phyloP scores from a whole-genome alignment of 306 rosid species.

The Casuarina equisetifolia region DNA sequence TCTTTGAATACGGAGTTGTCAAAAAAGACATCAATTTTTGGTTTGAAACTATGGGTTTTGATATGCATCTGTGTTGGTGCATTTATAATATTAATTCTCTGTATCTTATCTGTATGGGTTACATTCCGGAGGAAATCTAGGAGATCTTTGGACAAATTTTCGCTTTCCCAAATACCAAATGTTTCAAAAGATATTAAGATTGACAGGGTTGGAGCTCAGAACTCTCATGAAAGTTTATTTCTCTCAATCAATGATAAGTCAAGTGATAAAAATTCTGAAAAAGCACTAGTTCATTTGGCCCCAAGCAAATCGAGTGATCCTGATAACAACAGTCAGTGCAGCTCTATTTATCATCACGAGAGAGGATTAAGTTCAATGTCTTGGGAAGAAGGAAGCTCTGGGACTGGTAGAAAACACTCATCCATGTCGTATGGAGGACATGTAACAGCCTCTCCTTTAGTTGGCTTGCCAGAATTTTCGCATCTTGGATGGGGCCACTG shows the following conservation, averaged over 20 bases:
- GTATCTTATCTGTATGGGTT: slow-evolving; percentile 75
- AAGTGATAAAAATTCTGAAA: slow-evolving; percentile 63
- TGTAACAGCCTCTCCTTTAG: slow-evolving; percentile 76
- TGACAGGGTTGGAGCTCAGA: slow-evolving; percentile 69
- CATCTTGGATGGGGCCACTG: slow-evolving; percentile 99
- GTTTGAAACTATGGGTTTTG: slow-evolving; percentile 81
- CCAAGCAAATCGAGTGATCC: slow-evolving; percentile 65
- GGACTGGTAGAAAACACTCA: slow-evolving; percentile 59
- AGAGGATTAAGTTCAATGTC: slow-evolving; percentile 77
- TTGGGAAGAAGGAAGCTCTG: slow-evolving; percentile 89
- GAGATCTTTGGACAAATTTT: slow-evolving; percentile 58
- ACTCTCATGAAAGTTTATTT: slow-evolving; percentile 49
- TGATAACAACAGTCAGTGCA: slow-evolving; percentile 77
- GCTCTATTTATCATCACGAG: slow-evolving; percentile 80
- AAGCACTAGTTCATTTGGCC: slow-evolving; percentile 56
- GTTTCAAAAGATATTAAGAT: slow-evolving; percentile 80
- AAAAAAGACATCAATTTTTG: slow-evolving; percentile 67
- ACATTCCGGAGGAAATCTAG: slow-evolving; percentile 74
- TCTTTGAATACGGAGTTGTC: slow-evolving; percentile 71
- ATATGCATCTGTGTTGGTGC: slow-evolving; percentile 81
- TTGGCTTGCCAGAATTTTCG: slow-evolving; percentile 90
- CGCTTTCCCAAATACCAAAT: slow-evolving; percentile 76
- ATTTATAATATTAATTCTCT: slow-evolving; percentile 73
- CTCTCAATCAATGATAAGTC: slow-evolving; percentile 51
- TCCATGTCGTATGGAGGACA: slow-evolving; percentile 54